Percentiles rank a stretch among this genome's conserved stretches.
Evolutionary conservation across 768 basidiomycete species (phyloP).

Genomic region (Termitomyces sp.): DNA sequence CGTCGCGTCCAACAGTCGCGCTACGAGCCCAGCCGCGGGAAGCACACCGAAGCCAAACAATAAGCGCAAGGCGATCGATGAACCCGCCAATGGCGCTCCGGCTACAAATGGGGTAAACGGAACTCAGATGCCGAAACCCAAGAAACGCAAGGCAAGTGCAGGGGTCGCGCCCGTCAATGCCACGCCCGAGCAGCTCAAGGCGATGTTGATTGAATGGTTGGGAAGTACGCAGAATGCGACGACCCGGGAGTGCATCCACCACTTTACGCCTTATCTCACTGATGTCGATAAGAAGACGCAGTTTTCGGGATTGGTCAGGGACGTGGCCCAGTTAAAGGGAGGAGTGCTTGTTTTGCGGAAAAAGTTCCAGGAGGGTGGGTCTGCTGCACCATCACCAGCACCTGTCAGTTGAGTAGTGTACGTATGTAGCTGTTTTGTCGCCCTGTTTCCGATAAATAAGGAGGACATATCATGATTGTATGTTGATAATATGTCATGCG

Average conservation of each 20-base stretch:
- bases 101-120: conserved; percentile 18
- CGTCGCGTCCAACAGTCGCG: conserved; percentile 35
- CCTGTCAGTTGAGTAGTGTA: neutral
- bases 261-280: conserved; percentile 75
- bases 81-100: conserved; percentile 26
- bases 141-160: conserved; percentile 56
- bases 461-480: neutral
- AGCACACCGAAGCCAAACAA: conserved; percentile 32
- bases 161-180: conserved; percentile 31
- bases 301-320: conserved; percentile 79
- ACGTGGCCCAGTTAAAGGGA: conserved; percentile 71
- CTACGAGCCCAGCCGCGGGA: conserved; percentile 41
- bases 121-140: conserved; percentile 31
- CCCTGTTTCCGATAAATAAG: neutral
- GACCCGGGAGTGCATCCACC: conserved; percentile 77
- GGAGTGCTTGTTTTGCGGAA: conserved; percentile 60
- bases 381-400: conserved; percentile 34
- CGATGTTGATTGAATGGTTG: conserved; percentile 75
- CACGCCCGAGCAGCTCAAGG: conserved; percentile 60
- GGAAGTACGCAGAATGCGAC: conserved; percentile 65
- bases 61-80: conserved; percentile 49
- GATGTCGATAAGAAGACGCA: conserved; percentile 66
- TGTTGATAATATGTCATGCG: neutral
- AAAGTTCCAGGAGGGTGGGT: conserved; percentile 31
- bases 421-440: neutral